These are phyloP conservation scores for Trichoderma asperellum DNA, from an alignment of 2,329 filamentous ascomycete genomes.

Conservation along the genomic window DNA sequence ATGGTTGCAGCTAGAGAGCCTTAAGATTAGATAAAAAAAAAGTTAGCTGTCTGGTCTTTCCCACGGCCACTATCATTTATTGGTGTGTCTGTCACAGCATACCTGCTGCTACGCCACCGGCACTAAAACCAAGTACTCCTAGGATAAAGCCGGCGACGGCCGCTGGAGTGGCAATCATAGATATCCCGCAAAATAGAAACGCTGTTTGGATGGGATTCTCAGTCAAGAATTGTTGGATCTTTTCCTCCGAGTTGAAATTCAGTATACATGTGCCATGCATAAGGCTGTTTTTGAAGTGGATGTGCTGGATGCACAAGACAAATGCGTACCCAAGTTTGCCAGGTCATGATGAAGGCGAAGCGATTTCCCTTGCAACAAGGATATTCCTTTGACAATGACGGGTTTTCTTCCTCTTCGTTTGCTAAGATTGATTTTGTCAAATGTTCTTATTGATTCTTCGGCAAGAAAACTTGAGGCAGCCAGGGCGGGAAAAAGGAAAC, in stretches of 20 bases:
- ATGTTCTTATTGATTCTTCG: background rate
- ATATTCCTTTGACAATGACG: background rate
- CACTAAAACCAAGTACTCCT: slow-evolving; percentile 11
- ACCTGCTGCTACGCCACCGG: slow-evolving; percentile 4
- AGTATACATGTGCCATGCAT: slow-evolving; percentile 7
- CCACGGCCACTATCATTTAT: background rate
- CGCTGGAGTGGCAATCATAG: background rate
- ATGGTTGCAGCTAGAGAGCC: background rate
- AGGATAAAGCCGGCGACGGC: background rate
- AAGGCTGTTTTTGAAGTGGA: slow-evolving; percentile 3
- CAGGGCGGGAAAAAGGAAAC: background rate
- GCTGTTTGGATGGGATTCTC: slow-evolving; percentile 11
- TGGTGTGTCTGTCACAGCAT: background rate
- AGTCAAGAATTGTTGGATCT: background rate
- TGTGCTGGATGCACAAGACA: background rate
- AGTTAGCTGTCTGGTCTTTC: background rate
- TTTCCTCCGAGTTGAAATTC: background rate
- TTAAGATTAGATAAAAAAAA: background rate
- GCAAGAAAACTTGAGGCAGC: background rate
- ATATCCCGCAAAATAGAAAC: background rate
- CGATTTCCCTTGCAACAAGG: background rate
- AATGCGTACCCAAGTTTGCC: slow-evolving; percentile 17
- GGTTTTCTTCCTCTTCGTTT: background rate
- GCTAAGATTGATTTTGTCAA: background rate
- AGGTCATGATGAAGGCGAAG: slow-evolving; percentile 6